These are phyloP conservation scores for Trichothecium roseum DNA, from an alignment of 2,329 filamentous ascomycete genomes.

Conservation along the genomic window DNA sequence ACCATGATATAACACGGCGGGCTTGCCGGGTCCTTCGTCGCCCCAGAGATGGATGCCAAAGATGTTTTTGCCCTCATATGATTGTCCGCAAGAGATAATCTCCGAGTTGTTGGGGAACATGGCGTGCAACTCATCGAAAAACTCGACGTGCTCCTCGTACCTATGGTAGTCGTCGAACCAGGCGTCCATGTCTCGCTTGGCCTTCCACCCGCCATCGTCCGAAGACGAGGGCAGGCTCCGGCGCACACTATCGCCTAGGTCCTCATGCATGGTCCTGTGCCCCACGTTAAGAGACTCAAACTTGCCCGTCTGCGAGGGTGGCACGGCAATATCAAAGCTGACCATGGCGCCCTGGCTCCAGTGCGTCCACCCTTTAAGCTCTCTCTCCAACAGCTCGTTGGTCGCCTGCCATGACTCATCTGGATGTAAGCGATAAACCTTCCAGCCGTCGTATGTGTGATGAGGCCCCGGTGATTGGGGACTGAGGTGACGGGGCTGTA, in stretches of 20 bases:
- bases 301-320: slow-evolving; percentile 15
- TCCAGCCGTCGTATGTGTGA: slow-evolving; percentile 23
- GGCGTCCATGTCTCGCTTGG: slow-evolving; percentile 14
- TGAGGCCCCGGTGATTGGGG: too few relatives aligned
- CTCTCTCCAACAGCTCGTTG: slow-evolving; percentile 15
- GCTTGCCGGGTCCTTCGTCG: slow-evolving; percentile 29
- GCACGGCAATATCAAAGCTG: slow-evolving; percentile 20
- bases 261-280: slow-evolving; percentile 16
- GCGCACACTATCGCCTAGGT: slow-evolving; percentile 18
- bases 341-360: slow-evolving; percentile 10
- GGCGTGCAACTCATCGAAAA: slow-evolving; percentile 29
- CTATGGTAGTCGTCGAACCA: slow-evolving; percentile 41
- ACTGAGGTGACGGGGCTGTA: too few relatives aligned
- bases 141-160: slow-evolving; percentile 38
- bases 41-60: slow-evolving; percentile 45
- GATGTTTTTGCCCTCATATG: slow-evolving; percentile 39
- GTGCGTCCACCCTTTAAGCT: slow-evolving; percentile 9
- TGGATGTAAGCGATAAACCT: slow-evolving; percentile 31
- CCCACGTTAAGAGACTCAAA: slow-evolving; percentile 19
- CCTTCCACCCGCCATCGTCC: slow-evolving; percentile 11
- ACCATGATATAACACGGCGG: slow-evolving; percentile 37
- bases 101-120: slow-evolving; percentile 33
- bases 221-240: slow-evolving; percentile 12
- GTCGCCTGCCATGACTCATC: slow-evolving; percentile 28
- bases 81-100: slow-evolving; percentile 32